phyloP scores from a whole-genome alignment of 2,329 filamentous ascomycete genomes.

The Fusarium sp. region DNA sequence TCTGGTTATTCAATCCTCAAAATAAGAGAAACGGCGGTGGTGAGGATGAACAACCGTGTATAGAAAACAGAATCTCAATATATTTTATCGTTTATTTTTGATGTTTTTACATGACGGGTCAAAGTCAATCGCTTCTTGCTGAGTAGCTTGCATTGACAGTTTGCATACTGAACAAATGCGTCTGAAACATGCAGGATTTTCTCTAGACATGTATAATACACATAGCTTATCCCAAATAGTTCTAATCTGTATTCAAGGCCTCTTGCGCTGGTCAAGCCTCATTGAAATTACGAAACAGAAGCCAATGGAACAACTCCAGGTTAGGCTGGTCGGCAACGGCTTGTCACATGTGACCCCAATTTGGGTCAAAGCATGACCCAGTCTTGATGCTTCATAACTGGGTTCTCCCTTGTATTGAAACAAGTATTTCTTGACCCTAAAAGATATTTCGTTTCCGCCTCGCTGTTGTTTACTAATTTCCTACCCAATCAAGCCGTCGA shows the following conservation, averaged over 20 bases:
- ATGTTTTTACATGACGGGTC: background rate
- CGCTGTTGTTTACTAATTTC: background rate
- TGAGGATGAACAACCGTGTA: slow-evolving; percentile 16
- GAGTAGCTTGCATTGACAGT: background rate
- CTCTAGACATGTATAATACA: background rate
- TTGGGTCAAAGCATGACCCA: slow-evolving; percentile 30
- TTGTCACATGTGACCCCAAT: slow-evolving; percentile 41
- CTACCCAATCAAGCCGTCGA: background rate
- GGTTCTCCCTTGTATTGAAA: background rate
- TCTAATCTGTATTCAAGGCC: background rate
- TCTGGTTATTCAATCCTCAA: slow-evolving; percentile 35
- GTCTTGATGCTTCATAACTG: background rate
- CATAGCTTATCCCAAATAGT: background rate
- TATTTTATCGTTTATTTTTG: background rate
- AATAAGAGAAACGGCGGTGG: slow-evolving; percentile 25
- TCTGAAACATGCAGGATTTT: background rate
- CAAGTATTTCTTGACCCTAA: background rate
- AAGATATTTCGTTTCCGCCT: background rate
- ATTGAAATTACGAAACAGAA: slow-evolving; percentile 4
- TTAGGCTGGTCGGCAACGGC: slow-evolving; percentile 30
- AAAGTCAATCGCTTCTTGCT: too few relatives aligned
- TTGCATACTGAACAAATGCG: background rate
- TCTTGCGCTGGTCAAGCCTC: slow-evolving; percentile 13
- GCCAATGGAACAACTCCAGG: slow-evolving; percentile 27
- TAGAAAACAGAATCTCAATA: slow-evolving; percentile 34